Evolutionary conservation across 192 early-diverging fungal genomes (phyloP), one percentile per base, ranked within the genome.

Genomic region (Diversispora eburnea): DNA sequence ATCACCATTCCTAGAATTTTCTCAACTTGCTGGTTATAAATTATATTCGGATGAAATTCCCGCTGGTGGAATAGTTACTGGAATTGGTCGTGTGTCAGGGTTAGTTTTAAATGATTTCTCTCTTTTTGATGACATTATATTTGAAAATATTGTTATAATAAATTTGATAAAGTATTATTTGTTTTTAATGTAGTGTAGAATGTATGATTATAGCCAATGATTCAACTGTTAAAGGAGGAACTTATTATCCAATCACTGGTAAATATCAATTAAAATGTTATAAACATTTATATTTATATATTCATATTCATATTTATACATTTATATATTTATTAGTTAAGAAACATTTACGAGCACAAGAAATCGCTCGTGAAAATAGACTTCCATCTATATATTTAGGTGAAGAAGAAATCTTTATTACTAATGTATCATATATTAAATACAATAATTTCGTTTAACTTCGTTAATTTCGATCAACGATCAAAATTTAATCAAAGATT

Each of bases 171-270:
- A 74, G 3, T 56, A 60, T 75, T 68, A 20, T 46, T 49, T 22
- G 43, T 43, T 68, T 69, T 22, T 75, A 19, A 54, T 64, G 9
- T 74, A 91, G 90, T 20, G 85, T 93, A 25, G 93, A 96, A 81
- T 97, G 97, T 83, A 91, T 98, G 87, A 89, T 98, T 64, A 93
- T 98, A 22, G 95, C 97, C 17, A 98, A 98, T 81, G 95, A 98
- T 80, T 91, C 94, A 3, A 98, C 97, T 1, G 97, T 98, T 67
- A 98, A 98, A 84, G 97, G 97, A 76, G 97, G 97, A 67, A 91
- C 94, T 55, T 98, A 98, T 83, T 98, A 94, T 75, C 97, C 97
- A 48, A 89, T 92, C 62, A 90, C 91, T 61, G 70, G 88, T 90
- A 77, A 60, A 7, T 12, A 48, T n/a, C 33, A 3, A 63, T 62